Evolutionary conservation across 2,329 filamentous ascomycete species (phyloP).

Genomic region (Colletotrichum cuscutae): DNA sequence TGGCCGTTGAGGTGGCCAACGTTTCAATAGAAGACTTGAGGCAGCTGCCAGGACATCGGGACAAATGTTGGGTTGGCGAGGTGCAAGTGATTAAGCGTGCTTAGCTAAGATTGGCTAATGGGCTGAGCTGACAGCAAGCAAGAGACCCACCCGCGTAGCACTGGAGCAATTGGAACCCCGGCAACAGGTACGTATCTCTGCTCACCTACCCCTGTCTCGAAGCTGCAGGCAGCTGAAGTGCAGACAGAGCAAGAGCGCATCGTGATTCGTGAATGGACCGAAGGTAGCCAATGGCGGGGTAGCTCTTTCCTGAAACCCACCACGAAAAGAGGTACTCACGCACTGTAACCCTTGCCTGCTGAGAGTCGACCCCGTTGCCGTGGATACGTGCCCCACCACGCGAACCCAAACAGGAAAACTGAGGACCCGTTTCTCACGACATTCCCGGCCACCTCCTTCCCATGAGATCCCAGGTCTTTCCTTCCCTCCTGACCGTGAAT

Average conservation of each 20-base stretch:
- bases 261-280: neutral
- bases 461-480: neutral
- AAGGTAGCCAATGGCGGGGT: slow-evolving; percentile 21
- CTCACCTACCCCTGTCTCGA: too few species aligned
- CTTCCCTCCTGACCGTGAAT: neutral
- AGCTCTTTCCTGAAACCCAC: slow-evolving; percentile 32
- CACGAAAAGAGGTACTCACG: neutral
- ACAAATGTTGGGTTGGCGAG: neutral
- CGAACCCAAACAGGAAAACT: slow-evolving; percentile 12
- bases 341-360: neutral
- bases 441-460: slow-evolving; percentile 2
- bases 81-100: neutral
- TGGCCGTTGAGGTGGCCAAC: neutral
- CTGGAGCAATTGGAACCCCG: neutral
- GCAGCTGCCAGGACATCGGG: neutral
- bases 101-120: neutral
- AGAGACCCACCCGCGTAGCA: neutral
- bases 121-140: slow-evolving; percentile 11
- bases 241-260: neutral
- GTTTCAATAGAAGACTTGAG: too few species aligned
- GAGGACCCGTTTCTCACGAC: slow-evolving; percentile 14
- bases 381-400: slow-evolving; percentile 25
- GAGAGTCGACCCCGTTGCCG: slow-evolving; percentile 19
- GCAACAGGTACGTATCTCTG: neutral
- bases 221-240: neutral